Evolutionary conservation across 192 early-diverging fungal genomes (phyloP).

Genomic region (Coemansia sp.): DNA sequence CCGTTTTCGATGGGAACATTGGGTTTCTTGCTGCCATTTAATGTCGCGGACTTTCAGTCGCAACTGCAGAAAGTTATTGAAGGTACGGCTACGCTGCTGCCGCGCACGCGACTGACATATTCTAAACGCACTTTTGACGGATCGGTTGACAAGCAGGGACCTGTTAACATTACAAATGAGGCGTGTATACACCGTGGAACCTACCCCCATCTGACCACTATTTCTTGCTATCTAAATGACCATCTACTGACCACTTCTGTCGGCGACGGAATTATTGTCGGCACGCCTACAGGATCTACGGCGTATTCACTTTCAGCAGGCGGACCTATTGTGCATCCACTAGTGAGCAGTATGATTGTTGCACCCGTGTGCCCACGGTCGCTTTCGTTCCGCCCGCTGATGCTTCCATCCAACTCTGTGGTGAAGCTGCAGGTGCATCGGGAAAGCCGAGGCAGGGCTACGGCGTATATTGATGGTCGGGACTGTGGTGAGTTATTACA

Average conservation of each 20-base stretch:
- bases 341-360: slow-evolving; percentile 68
- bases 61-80: slow-evolving; percentile 66
- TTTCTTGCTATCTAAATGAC: slow-evolving; percentile 78
- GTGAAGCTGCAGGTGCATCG: slow-evolving; percentile 62
- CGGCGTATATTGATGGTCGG: slow-evolving; percentile 77
- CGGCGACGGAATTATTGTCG: slow-evolving; percentile 65
- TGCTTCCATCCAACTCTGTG: slow-evolving; percentile 68
- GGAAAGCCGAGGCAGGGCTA: slow-evolving; percentile 61
- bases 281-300: slow-evolving; percentile 89
- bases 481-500: slow-evolving; percentile 67
- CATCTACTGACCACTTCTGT: slow-evolving; percentile 84
- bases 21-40: slow-evolving; percentile 86
- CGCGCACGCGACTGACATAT: slow-evolving; percentile 77
- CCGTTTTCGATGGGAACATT: slow-evolving; percentile 92
- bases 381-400: slow-evolving; percentile 77
- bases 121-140: slow-evolving; percentile 61
- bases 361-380: slow-evolving; percentile 85
- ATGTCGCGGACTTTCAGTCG: slow-evolving; percentile 62
- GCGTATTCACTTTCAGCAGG: slow-evolving; percentile 87
- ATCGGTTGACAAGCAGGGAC: slow-evolving; percentile 34
- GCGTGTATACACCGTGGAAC: slow-evolving; percentile 83
- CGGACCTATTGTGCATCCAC: slow-evolving; percentile 79
- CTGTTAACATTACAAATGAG: slow-evolving; percentile 80
- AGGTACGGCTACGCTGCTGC: slow-evolving; percentile 64
- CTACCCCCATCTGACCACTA: slow-evolving; percentile 75